A percentile compares a stretch with the other conserved stretches of the same genome.
phyloP scores from a whole-genome alignment of 2,329 filamentous ascomycete species.

The Sporothrix schenckii region DNA sequence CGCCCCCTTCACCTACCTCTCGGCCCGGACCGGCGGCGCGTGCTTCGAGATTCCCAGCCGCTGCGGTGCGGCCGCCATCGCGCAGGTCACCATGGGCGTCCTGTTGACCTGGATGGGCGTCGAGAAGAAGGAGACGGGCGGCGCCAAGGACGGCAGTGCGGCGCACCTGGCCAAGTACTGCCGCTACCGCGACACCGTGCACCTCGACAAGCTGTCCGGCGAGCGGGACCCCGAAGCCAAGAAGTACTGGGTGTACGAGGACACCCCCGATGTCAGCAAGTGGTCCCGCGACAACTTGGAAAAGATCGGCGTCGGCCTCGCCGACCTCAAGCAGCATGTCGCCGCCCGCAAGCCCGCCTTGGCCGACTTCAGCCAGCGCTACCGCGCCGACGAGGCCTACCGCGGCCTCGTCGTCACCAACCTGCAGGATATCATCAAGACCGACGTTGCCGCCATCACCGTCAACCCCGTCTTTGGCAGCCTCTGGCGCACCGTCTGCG shows the following conservation, averaged over 20 bases:
- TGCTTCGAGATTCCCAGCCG: conserved; percentile 43
- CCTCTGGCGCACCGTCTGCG: conserved; percentile 55
- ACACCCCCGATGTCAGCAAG: conserved; percentile 3
- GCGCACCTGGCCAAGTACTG: conserved; percentile 31
- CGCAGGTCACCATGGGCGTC: conserved; percentile 48
- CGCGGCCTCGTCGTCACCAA: conserved; percentile 46
- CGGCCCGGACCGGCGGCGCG: conserved; percentile 47
- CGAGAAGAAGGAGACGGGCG: conserved; percentile 36
- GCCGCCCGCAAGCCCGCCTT: conserved; percentile 38
- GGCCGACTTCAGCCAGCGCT: conserved; percentile 48
- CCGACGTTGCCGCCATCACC: conserved; percentile 50
- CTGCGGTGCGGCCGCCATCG: conserved; percentile 42
- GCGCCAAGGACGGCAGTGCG: conserved; percentile 27
- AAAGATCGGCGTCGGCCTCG: conserved; percentile 32
- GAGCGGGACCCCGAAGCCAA: conserved; percentile 33
- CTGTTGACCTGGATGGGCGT: conserved; percentile 52
- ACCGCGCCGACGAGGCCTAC: conserved; percentile 46
- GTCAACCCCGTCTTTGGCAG: conserved; percentile 56
- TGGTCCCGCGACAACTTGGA: conserved; percentile 32
- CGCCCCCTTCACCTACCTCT: conserved; percentile 49
- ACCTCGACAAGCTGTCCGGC: conserved; percentile 33
- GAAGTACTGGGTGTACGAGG: conserved; percentile 32
- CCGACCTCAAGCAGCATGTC: conserved; percentile 39
- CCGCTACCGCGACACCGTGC: conserved; percentile 32
- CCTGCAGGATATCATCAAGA: conserved; percentile 49